phyloP scores from a whole-genome alignment of 345 rosid species.

The Rhodamnia rubescens region DNA sequence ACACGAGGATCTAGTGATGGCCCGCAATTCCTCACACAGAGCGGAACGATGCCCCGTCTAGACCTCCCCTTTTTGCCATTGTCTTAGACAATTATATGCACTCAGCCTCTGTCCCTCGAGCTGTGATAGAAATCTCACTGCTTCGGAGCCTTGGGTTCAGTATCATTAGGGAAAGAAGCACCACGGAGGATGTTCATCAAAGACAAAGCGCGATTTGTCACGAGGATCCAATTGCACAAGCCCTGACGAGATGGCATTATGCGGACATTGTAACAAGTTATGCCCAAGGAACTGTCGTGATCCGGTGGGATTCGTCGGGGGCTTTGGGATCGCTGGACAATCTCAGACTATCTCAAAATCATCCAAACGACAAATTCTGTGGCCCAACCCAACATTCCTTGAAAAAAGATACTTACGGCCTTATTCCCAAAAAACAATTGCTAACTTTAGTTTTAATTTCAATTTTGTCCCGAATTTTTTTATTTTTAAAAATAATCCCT shows the following conservation, averaged over 20 bases:
- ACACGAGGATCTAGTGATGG: not conserved
- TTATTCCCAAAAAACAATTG: not conserved
- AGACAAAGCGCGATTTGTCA: not conserved
- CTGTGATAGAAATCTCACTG: not conserved
- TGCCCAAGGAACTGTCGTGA: not conserved
- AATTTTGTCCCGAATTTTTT: fast-evolving
- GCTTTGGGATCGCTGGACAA: not conserved
- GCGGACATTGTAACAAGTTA: not conserved
- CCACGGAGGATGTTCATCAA: not conserved
- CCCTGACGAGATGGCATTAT: not conserved
- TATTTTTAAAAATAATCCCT: not conserved
- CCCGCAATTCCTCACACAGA: not conserved
- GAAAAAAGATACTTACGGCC: not conserved
- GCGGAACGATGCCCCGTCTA: not conserved
- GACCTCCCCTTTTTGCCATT: not conserved
- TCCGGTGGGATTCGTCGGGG: not conserved
- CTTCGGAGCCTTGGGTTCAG: not conserved
- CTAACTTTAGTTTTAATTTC: not conserved
- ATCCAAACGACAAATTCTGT: not conserved
- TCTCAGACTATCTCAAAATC: not conserved
- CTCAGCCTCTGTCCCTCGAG: not conserved
- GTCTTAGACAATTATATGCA: not conserved
- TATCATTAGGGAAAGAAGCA: too few species aligned
- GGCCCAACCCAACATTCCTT: not conserved
- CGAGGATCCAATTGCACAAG: not conserved